Conservation (phyloP, 164 flowering plant genomes). For the Santalum album region DNA sequence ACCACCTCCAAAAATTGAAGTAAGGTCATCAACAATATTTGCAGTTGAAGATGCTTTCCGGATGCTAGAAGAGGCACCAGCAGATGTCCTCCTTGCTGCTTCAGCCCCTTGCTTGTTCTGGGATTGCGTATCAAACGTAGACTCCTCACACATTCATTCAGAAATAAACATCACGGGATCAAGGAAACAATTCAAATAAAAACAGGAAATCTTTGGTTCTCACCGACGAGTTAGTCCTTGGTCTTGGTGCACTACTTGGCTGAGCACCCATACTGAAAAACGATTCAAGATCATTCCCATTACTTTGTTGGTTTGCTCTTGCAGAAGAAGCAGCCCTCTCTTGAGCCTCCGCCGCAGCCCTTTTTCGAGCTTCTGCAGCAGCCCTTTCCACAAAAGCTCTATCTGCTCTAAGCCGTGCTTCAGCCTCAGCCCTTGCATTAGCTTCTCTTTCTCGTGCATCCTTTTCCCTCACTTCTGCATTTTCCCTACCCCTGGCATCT, state of each 20-base stretch:
- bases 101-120: slow-evolving; percentile 56
- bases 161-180: neutral
- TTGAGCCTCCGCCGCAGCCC: slow-evolving; percentile 55
- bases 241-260: slow-evolving; percentile 82
- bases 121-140: slow-evolving; percentile 48
- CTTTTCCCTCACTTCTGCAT: slow-evolving; percentile 47
- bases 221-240: slow-evolving; percentile 59
- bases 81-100: slow-evolving; percentile 38
- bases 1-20: slow-evolving; percentile 86
- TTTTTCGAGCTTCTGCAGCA: slow-evolving; percentile 60
- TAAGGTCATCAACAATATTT: slow-evolving; percentile 76
- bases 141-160: slow-evolving; percentile 42
- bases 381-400: slow-evolving; percentile 79
- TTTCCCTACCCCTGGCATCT: slow-evolving; percentile 65
- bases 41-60: slow-evolving; percentile 73
- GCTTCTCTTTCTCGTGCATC: slow-evolving; percentile 47
- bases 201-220: slow-evolving; percentile 13
- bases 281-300: slow-evolving; percentile 74
- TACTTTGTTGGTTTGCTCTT: slow-evolving; percentile 54
- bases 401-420: slow-evolving; percentile 52
- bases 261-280: slow-evolving; percentile 64
- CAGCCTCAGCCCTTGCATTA: slow-evolving; percentile 45
- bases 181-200: neutral
- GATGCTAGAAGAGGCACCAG: slow-evolving; percentile 46
- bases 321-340: slow-evolving; percentile 71